Evolutionary conservation across 176 grass and related monocot genomes (phyloP), one percentile per base, ranked within the genome.

Genomic region (Triticum urartu): DNA sequence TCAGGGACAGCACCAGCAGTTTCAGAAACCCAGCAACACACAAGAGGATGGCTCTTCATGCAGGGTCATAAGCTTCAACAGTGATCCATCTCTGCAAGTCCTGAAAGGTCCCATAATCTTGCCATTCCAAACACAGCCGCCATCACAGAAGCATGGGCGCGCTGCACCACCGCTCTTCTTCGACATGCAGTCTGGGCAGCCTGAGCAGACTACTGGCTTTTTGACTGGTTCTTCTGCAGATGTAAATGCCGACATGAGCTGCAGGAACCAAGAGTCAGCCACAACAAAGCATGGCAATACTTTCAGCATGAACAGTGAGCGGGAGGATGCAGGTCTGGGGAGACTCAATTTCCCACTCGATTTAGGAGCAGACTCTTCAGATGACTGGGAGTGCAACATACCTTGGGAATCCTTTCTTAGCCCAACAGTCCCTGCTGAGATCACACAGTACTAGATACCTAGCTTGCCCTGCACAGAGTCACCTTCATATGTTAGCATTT

Each of bases 371-470:
- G 86, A 89, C 81, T 83, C 88, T 89, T 86, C 81, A 67, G 97
- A 95, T 40, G 96, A 98, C 40, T 95, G 90, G 97, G 94, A 86
- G 48, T 82, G 83, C 76, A 90, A 80, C 85, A 89, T 98, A 88
- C 83, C 87, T 36, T 98, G 92, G 85, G 90, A 91, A 65, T 87
- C 91, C 77, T 80, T 91, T 21, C 86, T 91, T 82, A 95, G 86
- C 87, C 87, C 86, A 71, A 43, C 81, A 34, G 85, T 39, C 54
- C 54, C 54, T 21, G 54, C 6, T 59, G 54, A 59, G 18, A 59
- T 59, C 54, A 9, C 7, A 8, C 54, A 59, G 18, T 59, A 59
- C 54, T 59, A 59, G 54, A 59, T 59, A 59, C 18, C 18, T 59
- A 59, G 54, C 2, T 59, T 59, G 54, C 54, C 18, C 54, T 59